Base-by-base conservation (phyloP, 306 rosid genomes). In the Acmispon strigosus region DNA sequence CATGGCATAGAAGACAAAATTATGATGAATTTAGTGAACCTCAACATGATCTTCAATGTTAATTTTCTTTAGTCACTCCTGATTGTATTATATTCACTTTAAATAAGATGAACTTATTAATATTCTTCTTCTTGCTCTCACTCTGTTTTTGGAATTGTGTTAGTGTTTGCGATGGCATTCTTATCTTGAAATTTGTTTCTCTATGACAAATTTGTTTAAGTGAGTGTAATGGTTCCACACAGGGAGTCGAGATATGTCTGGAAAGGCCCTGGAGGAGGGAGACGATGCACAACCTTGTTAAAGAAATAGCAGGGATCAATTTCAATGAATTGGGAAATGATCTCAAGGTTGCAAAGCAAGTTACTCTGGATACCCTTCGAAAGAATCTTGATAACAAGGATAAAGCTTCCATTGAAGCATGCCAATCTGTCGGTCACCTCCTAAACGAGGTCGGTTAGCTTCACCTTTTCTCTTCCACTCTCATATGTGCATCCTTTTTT, bases 181-280 rank as follows among this genome's bases (percentile, higher is more conserved):
- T 84, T 62, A 43, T 34, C 18, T 69, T 70, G 66, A 63, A 73
- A 41, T 70, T 79, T 73, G 18, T 45, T 42, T 72, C 44, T 20
- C 37, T 24, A 62, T 44, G 55, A 43, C 52, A 45, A 69, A 62
- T 78, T 9, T 62, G 59, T 52, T 82, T 55, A 80, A 67, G 75
- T 12, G 42, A 57, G 72, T 77, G 68, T 29, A 20, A 64, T 77
- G 66, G 62, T 47, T 72, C 18, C 36, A 14, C 83, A 72, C 73
- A 94, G 99, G 97, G 99, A 60, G 81, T 72, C 8, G 92, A 91
- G 80, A 91, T 94, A 88, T 79, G 86, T 76, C 81, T 94, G 49
- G 92, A 89, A 81, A 85, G 85, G 48, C 99, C 97, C 6, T 94
- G 97, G 99, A 91, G 90, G 86, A 86, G 96, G 84, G 96, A 89